Conservation (phyloP, 257 asterid species). For the Solanum commersonii region DNA sequence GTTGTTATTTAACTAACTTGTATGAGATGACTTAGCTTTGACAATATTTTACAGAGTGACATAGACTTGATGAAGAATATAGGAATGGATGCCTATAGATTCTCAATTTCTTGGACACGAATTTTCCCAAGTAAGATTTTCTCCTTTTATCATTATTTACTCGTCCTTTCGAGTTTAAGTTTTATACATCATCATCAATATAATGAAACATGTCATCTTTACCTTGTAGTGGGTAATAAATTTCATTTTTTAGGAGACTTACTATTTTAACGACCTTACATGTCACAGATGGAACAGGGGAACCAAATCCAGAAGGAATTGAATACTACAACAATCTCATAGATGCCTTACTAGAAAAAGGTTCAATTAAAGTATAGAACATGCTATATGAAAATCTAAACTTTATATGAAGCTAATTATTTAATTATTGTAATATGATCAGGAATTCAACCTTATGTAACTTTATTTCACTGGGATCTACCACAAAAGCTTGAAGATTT, state of each 20-base stretch:
- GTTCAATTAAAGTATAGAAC: constrained; percentile 12
- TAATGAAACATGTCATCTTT: not conserved
- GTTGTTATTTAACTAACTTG: constrained; percentile 9
- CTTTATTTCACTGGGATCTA: constrained; percentile 88
- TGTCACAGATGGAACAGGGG: constrained; percentile 66
- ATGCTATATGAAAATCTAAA: not conserved
- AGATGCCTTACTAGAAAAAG: constrained; percentile 57
- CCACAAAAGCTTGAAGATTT: constrained; percentile 65
- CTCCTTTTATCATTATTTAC: not conserved
- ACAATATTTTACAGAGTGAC: constrained; percentile 43
- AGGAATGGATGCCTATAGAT: constrained; percentile 87
- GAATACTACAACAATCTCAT: constrained; percentile 66
- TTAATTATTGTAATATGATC: not conserved
- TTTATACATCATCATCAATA: not conserved
- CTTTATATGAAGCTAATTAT: not conserved
- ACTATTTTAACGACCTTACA: not conserved
- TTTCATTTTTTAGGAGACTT: not conserved
- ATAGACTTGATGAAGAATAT: constrained; percentile 71
- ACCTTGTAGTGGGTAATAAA: too few species aligned
- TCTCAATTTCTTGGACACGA: constrained; percentile 90
- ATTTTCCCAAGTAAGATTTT: constrained; percentile 58
- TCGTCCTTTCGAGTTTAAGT: not conserved
- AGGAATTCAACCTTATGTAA: constrained; percentile 75
- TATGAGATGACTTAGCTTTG: constrained; percentile 16
- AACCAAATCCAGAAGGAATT: constrained; percentile 67